Percentiles rank a stretch among this genome's conserved stretches.
Evolutionary conservation across 169 alveolate genomes (phyloP).

Genomic region (Neospora caninum): DNA sequence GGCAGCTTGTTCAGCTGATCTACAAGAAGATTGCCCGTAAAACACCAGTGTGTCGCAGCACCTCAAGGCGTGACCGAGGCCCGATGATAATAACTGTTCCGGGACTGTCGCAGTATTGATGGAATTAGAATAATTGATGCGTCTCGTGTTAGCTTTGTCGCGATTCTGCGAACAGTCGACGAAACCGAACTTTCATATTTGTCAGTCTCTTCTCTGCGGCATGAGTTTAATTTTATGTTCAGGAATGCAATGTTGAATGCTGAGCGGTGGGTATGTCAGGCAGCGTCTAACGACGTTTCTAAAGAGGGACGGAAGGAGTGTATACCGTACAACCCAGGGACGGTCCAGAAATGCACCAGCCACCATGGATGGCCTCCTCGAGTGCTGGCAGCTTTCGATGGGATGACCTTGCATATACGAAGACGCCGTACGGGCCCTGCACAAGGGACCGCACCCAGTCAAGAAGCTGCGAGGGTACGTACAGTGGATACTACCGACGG

Average conservation of each 20-base stretch:
- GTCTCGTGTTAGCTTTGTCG: too few species aligned
- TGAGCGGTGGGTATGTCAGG: background rate
- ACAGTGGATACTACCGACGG: background rate
- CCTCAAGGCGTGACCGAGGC: too few species aligned
- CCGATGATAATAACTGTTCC: too few species aligned
- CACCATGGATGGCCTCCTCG: background rate
- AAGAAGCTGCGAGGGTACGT: background rate
- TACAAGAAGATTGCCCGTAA: too few species aligned
- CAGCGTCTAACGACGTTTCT: too few species aligned
- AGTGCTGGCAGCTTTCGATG: constrained; percentile 26
- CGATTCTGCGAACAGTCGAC: too few species aligned
- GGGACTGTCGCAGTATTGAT: too few species aligned
- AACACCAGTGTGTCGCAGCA: too few species aligned
- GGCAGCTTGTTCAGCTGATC: too few species aligned
- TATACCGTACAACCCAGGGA: background rate
- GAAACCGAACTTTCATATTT: too few species aligned
- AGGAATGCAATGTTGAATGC: background rate
- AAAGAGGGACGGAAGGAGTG: background rate
- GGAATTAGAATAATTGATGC: too few species aligned
- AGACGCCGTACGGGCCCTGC: background rate
- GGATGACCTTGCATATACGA: background rate
- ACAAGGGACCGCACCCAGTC: background rate
- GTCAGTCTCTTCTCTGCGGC: too few species aligned
- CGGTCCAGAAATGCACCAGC: background rate
- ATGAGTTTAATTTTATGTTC: background rate